Evolutionary conservation across 805 yeast species (phyloP), one percentile per base, ranked within the genome.

Genomic region (Candida insectorum): DNA sequence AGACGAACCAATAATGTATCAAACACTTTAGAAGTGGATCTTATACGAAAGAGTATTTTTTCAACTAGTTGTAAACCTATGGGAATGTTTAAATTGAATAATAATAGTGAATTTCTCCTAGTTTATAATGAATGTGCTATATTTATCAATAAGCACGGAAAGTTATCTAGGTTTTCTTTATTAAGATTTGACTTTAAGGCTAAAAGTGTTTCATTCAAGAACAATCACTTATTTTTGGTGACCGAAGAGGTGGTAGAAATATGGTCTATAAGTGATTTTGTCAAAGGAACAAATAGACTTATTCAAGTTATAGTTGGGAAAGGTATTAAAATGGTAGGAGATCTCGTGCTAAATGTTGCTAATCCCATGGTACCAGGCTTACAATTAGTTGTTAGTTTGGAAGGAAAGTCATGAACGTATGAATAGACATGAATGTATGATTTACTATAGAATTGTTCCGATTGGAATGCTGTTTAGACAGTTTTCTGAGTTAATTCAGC

Each of bases 41-140:
- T 54, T 5, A 67, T 74, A 36, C 60, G 62, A 28, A 65, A 62
- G 43, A 49, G 55, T 13, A 41, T 73, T n/a, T 54, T 56, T 12
- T 55, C 63, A 11, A 58, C 68, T 2, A 49, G 51, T 19, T 65
- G 73, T 8, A 61, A 58, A 32, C 85, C 91, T 1, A 56, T 81
- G 45, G 78, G 81, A 2, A 78, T 82, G 70, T 79, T 73, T 50
- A 75, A 76, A 47, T 62, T 82, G n/a, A 55, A 65, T 6, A 74
- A 75, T 30, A 64, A 73, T 33, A 58, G 65, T 10, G 75, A 75
- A 32, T 73, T 79, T 33, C 56, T 84, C 10, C 53, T 84, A 28
- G 81, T 84, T 23, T 86, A 84, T 60, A 83, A 74, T 36, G 79
- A 78, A 33, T 79, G 81, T 46, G 87, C 85, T 4, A 62, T 85